A percentile compares a stretch with the other conserved stretches of the same genome.
Conservation (phyloP, 257 asterid species). For the Cordia subcordata region DNA sequence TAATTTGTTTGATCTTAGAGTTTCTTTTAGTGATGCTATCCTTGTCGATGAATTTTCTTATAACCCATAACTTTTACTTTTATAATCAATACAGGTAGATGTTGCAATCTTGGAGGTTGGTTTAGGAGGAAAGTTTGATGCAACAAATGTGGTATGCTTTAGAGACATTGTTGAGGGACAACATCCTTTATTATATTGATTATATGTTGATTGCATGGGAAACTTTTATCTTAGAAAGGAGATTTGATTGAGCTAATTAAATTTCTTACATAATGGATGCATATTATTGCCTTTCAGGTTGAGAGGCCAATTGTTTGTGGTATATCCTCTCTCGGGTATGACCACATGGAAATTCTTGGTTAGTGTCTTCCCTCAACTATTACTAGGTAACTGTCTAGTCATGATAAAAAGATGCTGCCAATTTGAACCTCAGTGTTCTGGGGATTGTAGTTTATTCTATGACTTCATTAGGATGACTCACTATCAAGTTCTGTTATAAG, state of each 20-base stretch:
- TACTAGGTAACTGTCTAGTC: conserved; percentile 22
- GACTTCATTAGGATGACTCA: too few species aligned
- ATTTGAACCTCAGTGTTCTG: neutral
- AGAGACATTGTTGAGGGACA: neutral
- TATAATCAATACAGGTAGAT: conserved; percentile 62
- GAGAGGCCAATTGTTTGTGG: conserved; percentile 88
- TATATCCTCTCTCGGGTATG: conserved; percentile 87
- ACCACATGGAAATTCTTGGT: conserved; percentile 93
- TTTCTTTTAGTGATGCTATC: neutral
- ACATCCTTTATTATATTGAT: neutral
- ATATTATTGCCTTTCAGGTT: conserved; percentile 43
- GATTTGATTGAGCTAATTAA: conserved; percentile 1
- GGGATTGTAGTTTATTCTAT: neutral
- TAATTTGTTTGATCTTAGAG: neutral
- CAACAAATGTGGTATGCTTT: conserved; percentile 80
- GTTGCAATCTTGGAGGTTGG: conserved; percentile 96
- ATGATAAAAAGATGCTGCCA: neutral
- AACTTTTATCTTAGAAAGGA: neutral
- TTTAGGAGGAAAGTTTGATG: conserved; percentile 84
- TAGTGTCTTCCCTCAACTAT: conserved; percentile 50
- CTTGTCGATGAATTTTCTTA: too few species aligned
- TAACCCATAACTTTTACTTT: too few species aligned
- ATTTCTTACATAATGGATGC: neutral
- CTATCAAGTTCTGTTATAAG: too few species aligned
- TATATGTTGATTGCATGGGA: neutral